phyloP scores from a whole-genome alignment of 257 asterid genomes.

The Solanum acaule region DNA sequence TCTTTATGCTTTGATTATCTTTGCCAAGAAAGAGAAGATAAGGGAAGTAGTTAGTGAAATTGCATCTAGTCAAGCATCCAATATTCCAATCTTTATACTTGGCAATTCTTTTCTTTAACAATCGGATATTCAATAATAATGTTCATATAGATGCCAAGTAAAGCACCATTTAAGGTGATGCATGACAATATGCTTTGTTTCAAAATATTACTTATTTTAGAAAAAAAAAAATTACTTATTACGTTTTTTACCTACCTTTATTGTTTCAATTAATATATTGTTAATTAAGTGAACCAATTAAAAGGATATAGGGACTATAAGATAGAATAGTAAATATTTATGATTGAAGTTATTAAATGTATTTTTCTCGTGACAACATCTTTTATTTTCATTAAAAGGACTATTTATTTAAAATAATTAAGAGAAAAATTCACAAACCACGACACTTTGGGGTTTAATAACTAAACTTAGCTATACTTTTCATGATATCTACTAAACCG shows the following conservation, averaged over 20 bases:
- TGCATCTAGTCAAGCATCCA: not conserved
- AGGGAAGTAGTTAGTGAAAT: not conserved
- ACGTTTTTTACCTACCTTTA: not conserved
- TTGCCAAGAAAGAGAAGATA: not conserved
- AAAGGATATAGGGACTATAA: not conserved
- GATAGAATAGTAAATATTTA: not conserved
- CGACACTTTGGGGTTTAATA: not conserved
- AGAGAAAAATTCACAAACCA: not conserved
- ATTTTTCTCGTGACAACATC: not conserved
- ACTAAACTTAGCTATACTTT: not conserved
- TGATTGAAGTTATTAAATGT: not conserved
- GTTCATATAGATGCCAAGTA: not conserved
- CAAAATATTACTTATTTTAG: not conserved
- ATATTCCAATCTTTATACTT: not conserved
- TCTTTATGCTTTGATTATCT: not conserved
- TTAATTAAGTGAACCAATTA: not conserved
- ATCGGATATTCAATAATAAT: not conserved
- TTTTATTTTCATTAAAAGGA: too few relatives aligned
- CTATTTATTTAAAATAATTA: not conserved
- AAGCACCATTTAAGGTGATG: not conserved
- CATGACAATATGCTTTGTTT: not conserved
- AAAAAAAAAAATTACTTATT: not conserved
- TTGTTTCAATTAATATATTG: not conserved
- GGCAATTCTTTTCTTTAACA: not conserved
- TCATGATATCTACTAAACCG: not conserved